phyloP scores from a whole-genome alignment of 768 basidiomycete genomes.

The Amanita muscaria region DNA sequence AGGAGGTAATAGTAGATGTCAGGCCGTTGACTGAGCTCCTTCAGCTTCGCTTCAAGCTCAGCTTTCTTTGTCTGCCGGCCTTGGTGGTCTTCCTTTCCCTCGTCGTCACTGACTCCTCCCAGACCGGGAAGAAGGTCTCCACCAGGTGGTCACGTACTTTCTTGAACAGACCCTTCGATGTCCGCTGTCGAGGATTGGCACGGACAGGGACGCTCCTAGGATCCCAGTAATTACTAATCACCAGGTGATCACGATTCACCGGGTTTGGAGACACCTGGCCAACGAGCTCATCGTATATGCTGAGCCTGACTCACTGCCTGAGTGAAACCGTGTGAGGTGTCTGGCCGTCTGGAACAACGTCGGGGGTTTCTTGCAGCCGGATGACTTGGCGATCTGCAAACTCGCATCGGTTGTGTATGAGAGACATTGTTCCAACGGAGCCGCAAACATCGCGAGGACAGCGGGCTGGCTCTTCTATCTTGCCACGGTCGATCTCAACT shows the following conservation, averaged over 20 bases:
- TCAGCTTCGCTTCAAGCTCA: slow-evolving; percentile 73
- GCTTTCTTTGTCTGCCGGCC: slow-evolving; percentile 41
- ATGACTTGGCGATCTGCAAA: slow-evolving; percentile 96
- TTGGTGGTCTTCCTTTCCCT: slow-evolving; percentile 52
- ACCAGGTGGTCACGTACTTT: slow-evolving; percentile 61
- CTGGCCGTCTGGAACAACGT: slow-evolving; percentile 96
- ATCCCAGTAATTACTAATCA: slow-evolving; percentile 90
- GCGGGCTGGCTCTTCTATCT: slow-evolving; percentile 85
- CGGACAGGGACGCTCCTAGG: slow-evolving; percentile 95
- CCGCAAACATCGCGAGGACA: slow-evolving; percentile 94
- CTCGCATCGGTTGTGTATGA: slow-evolving; percentile 95
- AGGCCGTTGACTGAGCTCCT: slow-evolving; percentile 58
- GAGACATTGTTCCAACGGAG: slow-evolving; percentile 81
- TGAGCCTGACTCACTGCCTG: no score
- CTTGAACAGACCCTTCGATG: slow-evolving; percentile 93
- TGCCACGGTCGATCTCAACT: slow-evolving; percentile 95
- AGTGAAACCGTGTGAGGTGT: slow-evolving; percentile 96
- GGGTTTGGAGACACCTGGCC: slow-evolving; percentile 93
- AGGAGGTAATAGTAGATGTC: slow-evolving; percentile 89
- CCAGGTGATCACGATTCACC: slow-evolving; percentile 88
- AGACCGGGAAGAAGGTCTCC: slow-evolving; percentile 63
- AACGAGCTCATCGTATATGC: slow-evolving; percentile 95
- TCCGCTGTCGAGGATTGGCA: slow-evolving; percentile 84
- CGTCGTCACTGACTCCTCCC: slow-evolving; percentile 62
- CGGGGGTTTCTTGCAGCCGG: slow-evolving; percentile 93